A percentile compares a stretch with the other conserved stretches of the same genome.
Conservation (phyloP, 441 rosid genomes). For the Eruca vesicaria region DNA sequence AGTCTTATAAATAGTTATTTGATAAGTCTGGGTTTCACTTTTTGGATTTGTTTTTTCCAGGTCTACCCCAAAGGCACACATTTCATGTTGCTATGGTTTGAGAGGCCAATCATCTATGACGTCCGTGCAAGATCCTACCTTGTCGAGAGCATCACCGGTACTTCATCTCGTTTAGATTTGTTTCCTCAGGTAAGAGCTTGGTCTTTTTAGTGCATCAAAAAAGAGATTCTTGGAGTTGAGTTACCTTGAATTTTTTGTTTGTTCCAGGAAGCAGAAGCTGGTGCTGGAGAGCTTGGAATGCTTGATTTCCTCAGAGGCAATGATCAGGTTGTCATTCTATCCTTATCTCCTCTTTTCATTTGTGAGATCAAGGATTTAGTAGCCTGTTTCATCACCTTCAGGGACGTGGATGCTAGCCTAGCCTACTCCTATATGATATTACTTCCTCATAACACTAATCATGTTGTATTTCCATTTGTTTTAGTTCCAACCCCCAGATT, state of each 20-base stretch:
- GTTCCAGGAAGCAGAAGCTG: slow-evolving; percentile 63
- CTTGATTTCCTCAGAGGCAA: too few species aligned
- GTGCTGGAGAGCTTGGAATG: slow-evolving; percentile 66
- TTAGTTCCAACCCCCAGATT: slow-evolving; percentile 91
- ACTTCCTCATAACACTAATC: slow-evolving; percentile 3
- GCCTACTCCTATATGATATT: background rate
- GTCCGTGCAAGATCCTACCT: slow-evolving; percentile 89
- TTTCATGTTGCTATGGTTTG: slow-evolving; percentile 87
- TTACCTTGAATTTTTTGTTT: slow-evolving; percentile 27
- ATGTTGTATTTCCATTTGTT: slow-evolving; percentile 18
- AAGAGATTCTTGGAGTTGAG: slow-evolving; percentile 37
- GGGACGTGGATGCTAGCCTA: slow-evolving; percentile 5
- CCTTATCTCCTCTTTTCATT: slow-evolving; percentile 3
- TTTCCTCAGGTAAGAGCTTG: slow-evolving; percentile 72
- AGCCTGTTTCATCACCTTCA: background rate
- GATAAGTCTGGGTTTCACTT: background rate
- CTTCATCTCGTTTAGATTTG: slow-evolving; percentile 86
- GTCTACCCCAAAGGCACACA: slow-evolving; percentile 94
- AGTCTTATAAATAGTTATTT: background rate
- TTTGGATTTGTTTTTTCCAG: slow-evolving; percentile 31
- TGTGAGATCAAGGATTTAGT: background rate
- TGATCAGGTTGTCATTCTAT: slow-evolving; percentile 56
- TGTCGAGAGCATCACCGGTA: slow-evolving; percentile 92
- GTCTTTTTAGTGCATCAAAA: slow-evolving; percentile 2
- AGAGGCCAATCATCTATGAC: slow-evolving; percentile 87